These are phyloP conservation scores for Thelephora ganbajun DNA, from an alignment of 768 basidiomycete species.

Conservation along the genomic window DNA sequence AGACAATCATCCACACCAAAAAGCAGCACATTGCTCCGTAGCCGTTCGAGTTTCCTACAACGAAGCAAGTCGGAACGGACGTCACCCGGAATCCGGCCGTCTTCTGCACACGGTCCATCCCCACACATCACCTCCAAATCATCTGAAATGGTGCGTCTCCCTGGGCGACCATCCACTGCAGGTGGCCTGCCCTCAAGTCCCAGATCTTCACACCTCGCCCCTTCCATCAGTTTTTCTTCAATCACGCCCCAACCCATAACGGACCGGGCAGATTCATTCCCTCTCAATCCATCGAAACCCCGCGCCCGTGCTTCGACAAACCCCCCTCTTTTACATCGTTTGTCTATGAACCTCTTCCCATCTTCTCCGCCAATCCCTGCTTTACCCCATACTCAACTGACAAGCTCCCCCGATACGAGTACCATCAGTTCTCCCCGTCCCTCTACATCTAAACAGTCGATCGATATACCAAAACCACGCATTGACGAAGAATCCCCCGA, in stretches of 20 bases:
- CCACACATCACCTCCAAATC: constrained; percentile 12
- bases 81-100: constrained; percentile 8
- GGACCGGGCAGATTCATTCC: background rate
- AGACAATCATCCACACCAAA: too few relatives aligned
- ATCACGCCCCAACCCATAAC: constrained; percentile 9
- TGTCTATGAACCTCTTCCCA: constrained; percentile 54
- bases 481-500: constrained; percentile 53
- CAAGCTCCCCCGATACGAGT: constrained; percentile 11
- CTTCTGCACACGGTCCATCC: constrained; percentile 7
- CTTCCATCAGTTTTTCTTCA: constrained; percentile 8
- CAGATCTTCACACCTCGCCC: constrained; percentile 7
- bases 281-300: constrained; percentile 19
- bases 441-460: constrained; percentile 28
- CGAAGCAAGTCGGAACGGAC: constrained; percentile 24
- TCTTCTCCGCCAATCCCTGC: constrained; percentile 21
- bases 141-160: constrained; percentile 12
- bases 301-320: constrained; percentile 43
- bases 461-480: constrained; percentile 36
- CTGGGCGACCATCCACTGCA: constrained; percentile 8
- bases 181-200: constrained; percentile 8
- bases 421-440: constrained; percentile 28
- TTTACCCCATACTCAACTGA: constrained; percentile 5
- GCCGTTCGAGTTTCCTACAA: too few relatives aligned
- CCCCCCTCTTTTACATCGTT: constrained; percentile 54
- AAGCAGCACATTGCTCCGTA: too few relatives aligned